A percentile compares a stretch with the other conserved stretches of the same genome.
These are phyloP conservation scores for Mucor velutinosus DNA, from an alignment of 371 early-diverging fungal genomes.

Conservation along the genomic window DNA sequence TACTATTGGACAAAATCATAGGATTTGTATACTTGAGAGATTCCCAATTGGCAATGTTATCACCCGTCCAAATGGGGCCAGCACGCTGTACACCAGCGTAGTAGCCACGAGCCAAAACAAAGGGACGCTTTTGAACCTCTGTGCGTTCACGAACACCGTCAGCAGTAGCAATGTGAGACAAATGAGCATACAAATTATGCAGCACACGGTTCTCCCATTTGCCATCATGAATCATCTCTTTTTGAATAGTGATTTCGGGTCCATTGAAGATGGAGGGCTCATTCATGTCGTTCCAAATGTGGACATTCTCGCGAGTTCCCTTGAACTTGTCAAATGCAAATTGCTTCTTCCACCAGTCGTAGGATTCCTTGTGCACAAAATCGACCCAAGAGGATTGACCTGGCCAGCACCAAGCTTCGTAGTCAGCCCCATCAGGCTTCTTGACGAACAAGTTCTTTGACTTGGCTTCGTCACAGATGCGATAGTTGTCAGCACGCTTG, in stretches of 20 bases:
- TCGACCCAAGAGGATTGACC: conserved; percentile 89
- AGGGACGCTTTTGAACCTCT: conserved; percentile 69
- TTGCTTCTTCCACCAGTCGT: conserved; percentile 80
- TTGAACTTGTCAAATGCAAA: conserved; percentile 73
- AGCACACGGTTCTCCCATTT: conserved; percentile 85
- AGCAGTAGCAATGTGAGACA: conserved; percentile 64
- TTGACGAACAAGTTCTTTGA: conserved; percentile 80
- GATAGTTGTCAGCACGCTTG: conserved; percentile 80
- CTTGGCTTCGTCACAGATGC: conserved; percentile 78
- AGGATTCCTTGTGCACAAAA: conserved; percentile 78
- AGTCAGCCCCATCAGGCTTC: conserved; percentile 67
- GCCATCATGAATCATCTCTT: conserved; percentile 81
- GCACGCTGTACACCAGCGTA: conserved; percentile 87
- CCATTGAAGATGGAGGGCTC: conserved; percentile 92
- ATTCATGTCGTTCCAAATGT: conserved; percentile 96
- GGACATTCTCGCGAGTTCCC: conserved; percentile 74
- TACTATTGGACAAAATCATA: conserved; percentile 78
- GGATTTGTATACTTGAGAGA: conserved; percentile 76
- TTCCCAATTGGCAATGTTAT: conserved; percentile 86
- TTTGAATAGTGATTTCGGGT: conserved; percentile 92
- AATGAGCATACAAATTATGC: conserved; percentile 86
- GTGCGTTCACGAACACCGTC: conserved; percentile 57
- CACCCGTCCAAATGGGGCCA: conserved; percentile 94
- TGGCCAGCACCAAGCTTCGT: conserved; percentile 95
- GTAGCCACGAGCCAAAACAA: conserved; percentile 88